A percentile compares a stretch with the other conserved stretches of the same genome.
Conservation (phyloP, 805 yeast genomes). For the Wickerhamomyces chambardii region DNA sequence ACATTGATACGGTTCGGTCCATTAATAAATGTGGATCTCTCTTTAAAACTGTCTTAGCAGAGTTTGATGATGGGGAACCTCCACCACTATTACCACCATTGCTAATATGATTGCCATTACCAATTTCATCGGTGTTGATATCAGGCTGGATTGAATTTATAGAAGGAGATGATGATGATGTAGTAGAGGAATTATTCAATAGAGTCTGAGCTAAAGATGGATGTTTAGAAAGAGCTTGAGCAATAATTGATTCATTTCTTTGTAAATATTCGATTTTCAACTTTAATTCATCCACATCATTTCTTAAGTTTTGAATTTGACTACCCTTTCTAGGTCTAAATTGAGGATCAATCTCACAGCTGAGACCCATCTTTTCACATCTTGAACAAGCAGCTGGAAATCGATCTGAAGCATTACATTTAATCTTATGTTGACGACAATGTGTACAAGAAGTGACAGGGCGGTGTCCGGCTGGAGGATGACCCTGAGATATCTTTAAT, state of each 20-base stretch:
- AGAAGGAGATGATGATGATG: too few species aligned
- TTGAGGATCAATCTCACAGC: constrained; percentile 85
- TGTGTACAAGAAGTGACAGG: constrained; percentile 93
- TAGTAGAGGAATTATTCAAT: too few species aligned
- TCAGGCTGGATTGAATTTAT: too few species aligned
- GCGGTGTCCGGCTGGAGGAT: constrained; percentile 44
- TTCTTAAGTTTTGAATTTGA: constrained; percentile 74
- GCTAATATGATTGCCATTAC: too few species aligned
- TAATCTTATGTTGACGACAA: constrained; percentile 90
- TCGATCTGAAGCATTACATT: constrained; percentile 82
- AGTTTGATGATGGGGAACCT: constrained; percentile 8
- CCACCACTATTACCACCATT: too few species aligned
- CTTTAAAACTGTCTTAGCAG: constrained; percentile 34
- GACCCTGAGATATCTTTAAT: too few species aligned
- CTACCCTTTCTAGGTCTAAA: constrained; percentile 90
- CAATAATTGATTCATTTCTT: constrained; percentile 57
- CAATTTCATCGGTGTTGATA: too few species aligned
- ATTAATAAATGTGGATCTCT: constrained; percentile 34
- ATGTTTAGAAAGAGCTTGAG: constrained; percentile 43
- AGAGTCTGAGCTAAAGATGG: neutral
- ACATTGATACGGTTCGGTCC: constrained; percentile 18
- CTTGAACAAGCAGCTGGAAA: constrained; percentile 78
- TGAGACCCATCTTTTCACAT: constrained; percentile 70
- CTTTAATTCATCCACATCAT: constrained; percentile 77
- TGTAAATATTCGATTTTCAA: constrained; percentile 60